Percentiles rank a stretch among this genome's conserved stretches.
phyloP scores from a whole-genome alignment of 192 early-diverging fungal species.

The Lobosporangium transversale region DNA sequence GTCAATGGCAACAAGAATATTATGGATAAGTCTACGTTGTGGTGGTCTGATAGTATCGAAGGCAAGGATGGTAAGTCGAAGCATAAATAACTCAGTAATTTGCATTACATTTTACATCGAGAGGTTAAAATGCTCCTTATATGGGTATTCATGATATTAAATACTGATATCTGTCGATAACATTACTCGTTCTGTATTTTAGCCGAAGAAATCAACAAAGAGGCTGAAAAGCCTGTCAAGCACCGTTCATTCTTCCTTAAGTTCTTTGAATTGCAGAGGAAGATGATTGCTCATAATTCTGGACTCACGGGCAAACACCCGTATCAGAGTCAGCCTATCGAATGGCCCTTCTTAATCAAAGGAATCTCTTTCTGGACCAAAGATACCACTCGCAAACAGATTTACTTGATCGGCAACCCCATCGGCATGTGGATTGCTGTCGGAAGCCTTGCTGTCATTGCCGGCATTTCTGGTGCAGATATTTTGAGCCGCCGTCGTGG shows the following conservation, averaged over 20 bases:
- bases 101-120: too few relatives aligned
- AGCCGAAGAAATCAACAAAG: slow-evolving; percentile 57
- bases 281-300: slow-evolving; percentile 93
- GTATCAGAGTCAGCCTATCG: slow-evolving; percentile 82
- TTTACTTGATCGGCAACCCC: slow-evolving; percentile 92
- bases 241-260: slow-evolving; percentile 79
- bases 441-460: slow-evolving; percentile 66
- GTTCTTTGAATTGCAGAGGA: slow-evolving; percentile 86
- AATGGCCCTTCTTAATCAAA: slow-evolving; percentile 88
- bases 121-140: too few relatives aligned
- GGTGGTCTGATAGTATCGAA: slow-evolving; percentile 82
- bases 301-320: slow-evolving; percentile 92
- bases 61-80: slow-evolving; percentile 72
- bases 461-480: slow-evolving; percentile 73
- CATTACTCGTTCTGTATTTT: too few relatives aligned
- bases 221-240: slow-evolving; percentile 63
- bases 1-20: slow-evolving; percentile 93
- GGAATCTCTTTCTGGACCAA: slow-evolving; percentile 95
- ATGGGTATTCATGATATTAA: too few relatives aligned
- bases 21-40: slow-evolving; percentile 76
- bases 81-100: slow-evolving; percentile 31
- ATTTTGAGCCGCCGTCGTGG: slow-evolving; percentile 77
- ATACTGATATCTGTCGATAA: too few relatives aligned
- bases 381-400: slow-evolving; percentile 76
- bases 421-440: slow-evolving; percentile 86